phyloP scores from a whole-genome alignment of 148 eudicot species.

The Salicornia ramosissima region DNA sequence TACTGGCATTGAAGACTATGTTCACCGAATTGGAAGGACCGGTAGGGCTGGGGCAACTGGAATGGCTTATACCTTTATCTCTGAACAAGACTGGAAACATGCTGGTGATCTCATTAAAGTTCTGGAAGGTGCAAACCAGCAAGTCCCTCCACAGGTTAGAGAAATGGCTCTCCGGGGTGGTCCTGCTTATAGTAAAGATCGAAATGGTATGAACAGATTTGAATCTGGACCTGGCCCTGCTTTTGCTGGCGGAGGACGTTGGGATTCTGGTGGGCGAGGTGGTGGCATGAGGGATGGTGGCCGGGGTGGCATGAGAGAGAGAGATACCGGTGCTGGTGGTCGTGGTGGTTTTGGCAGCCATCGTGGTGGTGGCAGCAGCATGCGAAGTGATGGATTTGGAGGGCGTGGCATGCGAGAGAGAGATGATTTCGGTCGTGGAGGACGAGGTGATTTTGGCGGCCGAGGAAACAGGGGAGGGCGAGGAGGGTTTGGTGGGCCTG shows the following conservation, averaged over 20 bases:
- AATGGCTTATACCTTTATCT: constrained; percentile 77
- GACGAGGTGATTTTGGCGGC: constrained; percentile 40
- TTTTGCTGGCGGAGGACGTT: constrained; percentile 46
- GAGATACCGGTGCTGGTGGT: constrained; percentile 30
- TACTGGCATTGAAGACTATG: constrained; percentile 95
- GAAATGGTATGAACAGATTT: constrained; percentile 55
- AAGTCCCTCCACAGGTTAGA: constrained; percentile 76
- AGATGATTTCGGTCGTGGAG: constrained; percentile 39
- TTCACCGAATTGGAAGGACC: constrained; percentile 96
- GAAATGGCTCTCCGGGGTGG: constrained; percentile 80
- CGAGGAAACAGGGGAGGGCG: constrained; percentile 48
- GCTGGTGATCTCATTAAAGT: constrained; percentile 76
- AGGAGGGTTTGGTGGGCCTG: constrained; percentile 56
- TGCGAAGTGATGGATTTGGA: constrained; percentile 54
- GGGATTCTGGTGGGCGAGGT: constrained; percentile 70
- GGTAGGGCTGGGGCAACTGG: constrained; percentile 99
- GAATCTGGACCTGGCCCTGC: constrained; percentile 39
- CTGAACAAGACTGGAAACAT: constrained; percentile 96
- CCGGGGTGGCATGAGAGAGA: constrained; percentile 47
- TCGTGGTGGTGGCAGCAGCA: constrained; percentile 66
- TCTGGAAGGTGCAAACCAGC: constrained; percentile 90
- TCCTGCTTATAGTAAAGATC: constrained; percentile 53
- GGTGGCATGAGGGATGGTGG: constrained; percentile 49
- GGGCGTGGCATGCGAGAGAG: constrained; percentile 52
- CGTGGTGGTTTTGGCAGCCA: constrained; percentile 28